Conservation (phyloP, 202 grass and related monocot genomes). For the Carex arenaria region DNA sequence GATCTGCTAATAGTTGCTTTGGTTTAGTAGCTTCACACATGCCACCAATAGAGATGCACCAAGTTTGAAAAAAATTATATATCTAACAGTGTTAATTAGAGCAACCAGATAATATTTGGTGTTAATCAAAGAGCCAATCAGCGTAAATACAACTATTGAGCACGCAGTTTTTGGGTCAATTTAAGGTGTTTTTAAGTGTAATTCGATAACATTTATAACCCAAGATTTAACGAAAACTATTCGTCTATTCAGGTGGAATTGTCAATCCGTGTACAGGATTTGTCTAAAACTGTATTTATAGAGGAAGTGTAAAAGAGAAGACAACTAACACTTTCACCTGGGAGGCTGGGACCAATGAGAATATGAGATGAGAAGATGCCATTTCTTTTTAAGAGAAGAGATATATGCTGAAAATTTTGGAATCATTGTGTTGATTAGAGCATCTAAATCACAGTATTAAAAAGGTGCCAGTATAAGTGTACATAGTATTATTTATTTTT, state of each 20-base stretch:
- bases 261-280: background rate
- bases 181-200: background rate
- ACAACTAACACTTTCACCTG: background rate
- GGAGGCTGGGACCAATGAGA: background rate
- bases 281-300: background rate
- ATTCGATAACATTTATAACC: background rate
- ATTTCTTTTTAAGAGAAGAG: background rate
- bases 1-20: background rate
- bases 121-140: background rate
- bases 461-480: too few relatives aligned
- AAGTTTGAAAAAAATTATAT: background rate
- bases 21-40: background rate
- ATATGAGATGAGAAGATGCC: background rate
- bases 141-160: background rate
- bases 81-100: background rate
- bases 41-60: background rate
- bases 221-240: too few relatives aligned
- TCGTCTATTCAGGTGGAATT: background rate
- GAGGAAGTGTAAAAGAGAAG: background rate
- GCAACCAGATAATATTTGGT: background rate
- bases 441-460: too few relatives aligned
- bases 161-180: background rate
- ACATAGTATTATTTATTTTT: too few relatives aligned
- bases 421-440: background rate
- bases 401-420: background rate